phyloP scores from a whole-genome alignment of 2,329 filamentous ascomycete genomes.

The Calonectria ilicicola region DNA sequence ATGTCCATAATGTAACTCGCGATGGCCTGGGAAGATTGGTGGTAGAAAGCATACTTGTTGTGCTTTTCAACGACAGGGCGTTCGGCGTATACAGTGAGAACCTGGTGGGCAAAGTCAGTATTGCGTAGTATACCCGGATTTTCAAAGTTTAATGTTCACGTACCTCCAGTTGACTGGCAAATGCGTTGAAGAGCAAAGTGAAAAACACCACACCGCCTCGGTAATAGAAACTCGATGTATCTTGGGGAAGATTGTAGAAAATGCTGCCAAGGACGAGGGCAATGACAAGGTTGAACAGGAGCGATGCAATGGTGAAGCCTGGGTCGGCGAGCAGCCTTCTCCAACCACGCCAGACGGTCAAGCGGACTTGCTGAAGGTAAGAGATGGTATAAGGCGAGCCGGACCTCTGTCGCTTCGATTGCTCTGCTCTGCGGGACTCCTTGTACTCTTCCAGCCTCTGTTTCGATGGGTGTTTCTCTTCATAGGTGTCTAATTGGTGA shows the following conservation, averaged over 20 bases:
- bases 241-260: slow-evolving; percentile 34
- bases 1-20: slow-evolving; percentile 88
- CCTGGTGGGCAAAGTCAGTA: slow-evolving; percentile 56
- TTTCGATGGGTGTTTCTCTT: neutral
- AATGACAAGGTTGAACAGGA: slow-evolving; percentile 20
- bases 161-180: slow-evolving; percentile 76
- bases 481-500: neutral
- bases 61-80: slow-evolving; percentile 95
- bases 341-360: slow-evolving; percentile 56
- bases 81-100: slow-evolving; percentile 87
- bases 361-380: slow-evolving; percentile 57
- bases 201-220: slow-evolving; percentile 88
- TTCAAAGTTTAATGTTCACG: neutral
- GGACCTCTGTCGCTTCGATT: slow-evolving; percentile 52
- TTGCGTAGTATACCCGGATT: slow-evolving; percentile 39
- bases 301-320: slow-evolving; percentile 24
- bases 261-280: slow-evolving; percentile 32
- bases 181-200: slow-evolving; percentile 87
- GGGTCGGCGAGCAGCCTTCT: slow-evolving; percentile 52
- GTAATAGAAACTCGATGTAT: slow-evolving; percentile 26
- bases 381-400: slow-evolving; percentile 63
- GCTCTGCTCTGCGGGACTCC: slow-evolving; percentile 25
- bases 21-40: slow-evolving; percentile 87
- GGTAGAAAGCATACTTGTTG: slow-evolving; percentile 85
- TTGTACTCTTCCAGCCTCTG: slow-evolving; percentile 28